Conservation (phyloP, 169 alveolate species). For the Eimeria praecox region DNA sequence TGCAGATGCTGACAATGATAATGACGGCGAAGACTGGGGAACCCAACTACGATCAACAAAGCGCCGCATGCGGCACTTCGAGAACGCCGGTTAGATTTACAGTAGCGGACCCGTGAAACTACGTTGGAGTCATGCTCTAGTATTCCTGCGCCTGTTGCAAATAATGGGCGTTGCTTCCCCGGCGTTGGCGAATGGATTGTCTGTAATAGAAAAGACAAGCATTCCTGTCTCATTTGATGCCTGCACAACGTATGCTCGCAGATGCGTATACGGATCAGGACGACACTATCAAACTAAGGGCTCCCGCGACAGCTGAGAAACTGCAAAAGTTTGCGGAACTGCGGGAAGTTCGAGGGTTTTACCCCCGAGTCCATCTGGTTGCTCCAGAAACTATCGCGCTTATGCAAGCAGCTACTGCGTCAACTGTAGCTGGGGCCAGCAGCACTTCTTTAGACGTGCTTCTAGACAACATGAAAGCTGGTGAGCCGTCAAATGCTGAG, state of each 20-base stretch:
- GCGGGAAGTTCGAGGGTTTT: conserved; percentile 75
- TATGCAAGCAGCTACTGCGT: conserved; percentile 69
- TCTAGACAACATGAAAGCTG: conserved; percentile 68
- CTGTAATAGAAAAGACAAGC: background rate
- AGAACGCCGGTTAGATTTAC: conserved; percentile 35
- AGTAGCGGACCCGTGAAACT: background rate
- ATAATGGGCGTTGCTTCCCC: background rate
- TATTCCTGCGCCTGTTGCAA: background rate
- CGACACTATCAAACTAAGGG: background rate
- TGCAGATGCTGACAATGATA: background rate
- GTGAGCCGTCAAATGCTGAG: background rate
- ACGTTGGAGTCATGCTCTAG: background rate
- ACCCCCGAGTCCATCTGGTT: conserved; percentile 69
- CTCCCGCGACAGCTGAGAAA: conserved; percentile 25
- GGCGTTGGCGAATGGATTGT: background rate
- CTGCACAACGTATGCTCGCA: background rate
- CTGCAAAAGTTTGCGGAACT: conserved; percentile 68
- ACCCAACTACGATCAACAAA: conserved; percentile 56
- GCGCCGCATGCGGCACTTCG: conserved; percentile 54
- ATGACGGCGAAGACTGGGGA: conserved; percentile 37
- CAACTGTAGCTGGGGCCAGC: conserved; percentile 62
- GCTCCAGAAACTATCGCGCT: conserved; percentile 69
- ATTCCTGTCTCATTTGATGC: background rate
- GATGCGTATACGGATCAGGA: conserved; percentile 10
- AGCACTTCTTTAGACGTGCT: conserved; percentile 59